A percentile compares a stretch with the other conserved stretches of the same genome.
Conservation (phyloP, 805 yeast genomes). For the Pichia rugopelliculosa region DNA sequence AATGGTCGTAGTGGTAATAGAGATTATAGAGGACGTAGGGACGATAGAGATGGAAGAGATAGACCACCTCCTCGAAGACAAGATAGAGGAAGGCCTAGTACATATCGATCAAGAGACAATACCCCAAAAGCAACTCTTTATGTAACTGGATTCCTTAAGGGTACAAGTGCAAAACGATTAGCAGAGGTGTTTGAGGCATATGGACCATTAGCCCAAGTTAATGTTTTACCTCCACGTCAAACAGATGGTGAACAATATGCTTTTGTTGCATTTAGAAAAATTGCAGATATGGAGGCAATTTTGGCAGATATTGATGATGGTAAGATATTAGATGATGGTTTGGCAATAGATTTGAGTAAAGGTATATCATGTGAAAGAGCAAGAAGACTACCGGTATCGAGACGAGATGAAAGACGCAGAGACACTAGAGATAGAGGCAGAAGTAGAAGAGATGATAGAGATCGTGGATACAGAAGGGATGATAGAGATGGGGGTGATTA, state of each 20-base stretch:
- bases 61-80: not conserved
- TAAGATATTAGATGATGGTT: conserved; percentile 18
- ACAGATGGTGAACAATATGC: conserved; percentile 56
- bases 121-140: conserved; percentile 21
- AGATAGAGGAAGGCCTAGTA: not conserved
- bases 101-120: conserved; percentile 2
- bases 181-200: conserved; percentile 56
- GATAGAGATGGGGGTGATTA: conserved; percentile 1
- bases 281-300: conserved; percentile 49
- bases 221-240: conserved; percentile 55
- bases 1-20: not conserved
- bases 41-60: not conserved
- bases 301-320: conserved; percentile 37
- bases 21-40: not conserved
- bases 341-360: conserved; percentile 32
- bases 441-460: not conserved
- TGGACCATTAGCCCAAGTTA: conserved; percentile 52
- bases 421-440: conserved; percentile 11
- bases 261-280: conserved; percentile 49
- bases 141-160: conserved; percentile 39
- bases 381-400: conserved; percentile 41
- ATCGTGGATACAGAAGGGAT: conserved; percentile 11
- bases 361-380: conserved; percentile 50
- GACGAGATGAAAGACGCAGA: conserved; percentile 7
- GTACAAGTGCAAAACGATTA: conserved; percentile 46